A percentile compares a stretch with the other conserved stretches of the same genome.
phyloP scores from a whole-genome alignment of 1,284 basidiomycete genomes.

The Ganoderma resinaceum region DNA sequence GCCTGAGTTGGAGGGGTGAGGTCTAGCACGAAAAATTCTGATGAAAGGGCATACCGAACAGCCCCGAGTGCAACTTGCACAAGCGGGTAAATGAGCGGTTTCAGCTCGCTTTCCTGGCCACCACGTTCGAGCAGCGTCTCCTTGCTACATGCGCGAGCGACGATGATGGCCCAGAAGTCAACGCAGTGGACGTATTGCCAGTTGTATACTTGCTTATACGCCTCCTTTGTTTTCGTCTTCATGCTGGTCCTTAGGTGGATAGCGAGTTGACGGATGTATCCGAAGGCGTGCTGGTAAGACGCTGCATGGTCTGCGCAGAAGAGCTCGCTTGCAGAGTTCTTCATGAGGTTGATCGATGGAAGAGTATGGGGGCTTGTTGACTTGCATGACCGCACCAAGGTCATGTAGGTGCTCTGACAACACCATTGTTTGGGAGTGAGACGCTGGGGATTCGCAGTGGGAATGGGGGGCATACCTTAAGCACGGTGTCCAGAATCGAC shows the following conservation, averaged over 20 bases:
- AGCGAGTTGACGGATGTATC: constrained; percentile 95
- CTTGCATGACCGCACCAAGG: constrained; percentile 84
- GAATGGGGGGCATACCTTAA: constrained; percentile 68
- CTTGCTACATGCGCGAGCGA: constrained; percentile 81
- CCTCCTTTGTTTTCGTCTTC: constrained; percentile 89
- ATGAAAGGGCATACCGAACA: constrained; percentile 69
- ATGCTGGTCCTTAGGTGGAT: constrained; percentile 93
- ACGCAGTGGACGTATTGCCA: constrained; percentile 98
- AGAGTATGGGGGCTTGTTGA: constrained; percentile 88
- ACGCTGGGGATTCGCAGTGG: neutral
- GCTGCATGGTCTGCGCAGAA: constrained; percentile 81
- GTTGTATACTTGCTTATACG: constrained; percentile 94
- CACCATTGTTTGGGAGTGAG: neutral
- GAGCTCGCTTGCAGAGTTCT: constrained; percentile 95
- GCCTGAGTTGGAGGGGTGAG: constrained; percentile 53
- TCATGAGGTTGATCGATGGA: constrained; percentile 97
- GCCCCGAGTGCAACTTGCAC: constrained; percentile 95
- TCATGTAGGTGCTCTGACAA: constrained; percentile 81
- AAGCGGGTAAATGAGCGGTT: constrained; percentile 92
- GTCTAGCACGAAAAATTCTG: neutral
- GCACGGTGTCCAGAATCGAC: constrained; percentile 83
- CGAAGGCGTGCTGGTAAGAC: constrained; percentile 95
- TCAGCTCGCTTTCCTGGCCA: constrained; percentile 78
- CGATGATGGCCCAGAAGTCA: constrained; percentile 95
- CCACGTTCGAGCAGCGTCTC: constrained; percentile 58